phyloP scores from a whole-genome alignment of 306 rosid species.

The Cyclanthera cordifolia region DNA sequence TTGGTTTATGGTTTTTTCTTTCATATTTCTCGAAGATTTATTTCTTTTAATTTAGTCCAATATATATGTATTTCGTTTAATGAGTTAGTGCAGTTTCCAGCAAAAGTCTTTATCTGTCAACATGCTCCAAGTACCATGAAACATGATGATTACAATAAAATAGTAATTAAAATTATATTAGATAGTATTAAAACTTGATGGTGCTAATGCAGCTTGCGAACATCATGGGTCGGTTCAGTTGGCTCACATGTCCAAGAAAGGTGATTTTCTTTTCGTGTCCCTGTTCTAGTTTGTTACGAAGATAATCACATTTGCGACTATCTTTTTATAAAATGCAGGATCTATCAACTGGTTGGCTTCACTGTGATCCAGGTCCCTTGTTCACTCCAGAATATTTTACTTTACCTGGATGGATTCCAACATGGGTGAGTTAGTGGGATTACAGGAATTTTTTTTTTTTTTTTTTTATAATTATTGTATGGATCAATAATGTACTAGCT shows the following conservation, averaged over 20 bases:
- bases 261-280: slow-evolving; percentile 20
- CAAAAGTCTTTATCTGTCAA: not conserved
- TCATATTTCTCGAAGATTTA: not conserved
- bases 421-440: slow-evolving; percentile 43
- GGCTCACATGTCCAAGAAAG: slow-evolving; percentile 98
- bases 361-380: slow-evolving; percentile 87
- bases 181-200: slow-evolving; percentile 22
- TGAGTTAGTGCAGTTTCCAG: not conserved
- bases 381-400: slow-evolving; percentile 60
- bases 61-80: not conserved
- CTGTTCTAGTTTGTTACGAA: not conserved
- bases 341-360: slow-evolving; percentile 83
- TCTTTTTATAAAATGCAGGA: slow-evolving; percentile 48
- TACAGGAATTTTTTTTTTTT: slow-evolving; percentile 2
- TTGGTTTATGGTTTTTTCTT: not conserved
- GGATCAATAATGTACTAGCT: not conserved
- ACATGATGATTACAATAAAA: not conserved
- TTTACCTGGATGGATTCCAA: slow-evolving; percentile 61
- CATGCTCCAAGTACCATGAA: not conserved
- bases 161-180: not conserved
- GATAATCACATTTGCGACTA: not conserved
- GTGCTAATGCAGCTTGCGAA: slow-evolving; percentile 79
- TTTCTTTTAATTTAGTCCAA: not conserved
- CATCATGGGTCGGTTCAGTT: slow-evolving; percentile 68
- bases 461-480: not conserved